Conservation (phyloP, 345 rosid species). For the Moricandia moricandioides region DNA sequence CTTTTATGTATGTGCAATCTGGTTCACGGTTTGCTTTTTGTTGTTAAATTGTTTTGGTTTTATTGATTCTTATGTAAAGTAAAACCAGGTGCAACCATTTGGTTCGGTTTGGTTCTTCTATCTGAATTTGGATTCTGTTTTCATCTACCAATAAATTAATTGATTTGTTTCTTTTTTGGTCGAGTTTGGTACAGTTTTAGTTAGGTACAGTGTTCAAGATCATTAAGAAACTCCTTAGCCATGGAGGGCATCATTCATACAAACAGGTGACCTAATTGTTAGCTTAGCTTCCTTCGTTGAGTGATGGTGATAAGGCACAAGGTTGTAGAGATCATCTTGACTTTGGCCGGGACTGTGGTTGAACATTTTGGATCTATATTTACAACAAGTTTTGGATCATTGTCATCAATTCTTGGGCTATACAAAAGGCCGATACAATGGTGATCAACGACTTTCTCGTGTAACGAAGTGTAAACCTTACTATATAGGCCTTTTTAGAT, state of each 20-base stretch:
- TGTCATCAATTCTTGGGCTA: conserved; percentile 2
- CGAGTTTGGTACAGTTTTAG: neutral
- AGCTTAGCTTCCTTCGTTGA: neutral
- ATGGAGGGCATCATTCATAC: neutral
- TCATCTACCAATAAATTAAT: no score
- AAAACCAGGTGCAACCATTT: neutral
- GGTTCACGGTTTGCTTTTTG: neutral
- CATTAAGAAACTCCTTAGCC: neutral
- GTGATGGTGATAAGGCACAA: neutral
- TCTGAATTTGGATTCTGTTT: neutral
- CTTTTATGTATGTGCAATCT: neutral
- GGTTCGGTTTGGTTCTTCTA: neutral
- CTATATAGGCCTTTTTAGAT: conserved; percentile 4
- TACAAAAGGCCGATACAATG: neutral
- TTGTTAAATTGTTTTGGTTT: neutral
- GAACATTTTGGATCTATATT: neutral
- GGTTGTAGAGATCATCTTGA: neutral
- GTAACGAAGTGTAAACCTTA: neutral
- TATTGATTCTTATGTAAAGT: neutral
- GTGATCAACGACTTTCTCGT: neutral
- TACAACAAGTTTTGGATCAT: neutral
- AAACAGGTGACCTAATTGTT: neutral
- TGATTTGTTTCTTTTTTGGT: neutral
- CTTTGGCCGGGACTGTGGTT: neutral
- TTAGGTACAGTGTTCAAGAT: neutral